Conservation (phyloP, 768 basidiomycete species). For the Suillus lakei region DNA sequence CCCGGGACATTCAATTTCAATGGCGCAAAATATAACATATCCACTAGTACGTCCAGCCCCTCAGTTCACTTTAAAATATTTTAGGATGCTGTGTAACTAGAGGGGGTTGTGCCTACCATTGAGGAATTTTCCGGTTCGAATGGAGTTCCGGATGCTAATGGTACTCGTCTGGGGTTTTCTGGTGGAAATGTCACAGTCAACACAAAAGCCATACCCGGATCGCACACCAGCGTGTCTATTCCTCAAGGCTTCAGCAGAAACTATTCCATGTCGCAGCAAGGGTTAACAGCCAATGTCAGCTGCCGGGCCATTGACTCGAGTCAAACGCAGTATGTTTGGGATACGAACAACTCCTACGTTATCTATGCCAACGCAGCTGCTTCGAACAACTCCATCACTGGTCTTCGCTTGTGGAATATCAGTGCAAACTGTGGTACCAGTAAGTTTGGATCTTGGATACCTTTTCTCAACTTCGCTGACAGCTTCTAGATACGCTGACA, state of each 20-base stretch:
- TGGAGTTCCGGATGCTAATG: background rate
- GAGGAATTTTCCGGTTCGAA: background rate
- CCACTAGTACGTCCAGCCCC: background rate
- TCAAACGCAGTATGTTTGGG: conserved; percentile 4
- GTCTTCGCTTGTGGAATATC: conserved; percentile 9
- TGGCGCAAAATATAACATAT: conserved; percentile 21
- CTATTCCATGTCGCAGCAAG: conserved; percentile 10
- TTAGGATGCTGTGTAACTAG: background rate
- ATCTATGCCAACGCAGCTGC: conserved; percentile 2
- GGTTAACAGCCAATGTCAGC: conserved; percentile 10
- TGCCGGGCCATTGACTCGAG: background rate
- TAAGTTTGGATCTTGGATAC: background rate
- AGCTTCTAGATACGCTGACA: background rate
- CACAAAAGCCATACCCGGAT: background rate
- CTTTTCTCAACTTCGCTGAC: background rate
- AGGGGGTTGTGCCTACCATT: conserved; percentile 9
- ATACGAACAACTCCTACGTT: background rate
- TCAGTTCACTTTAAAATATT: background rate
- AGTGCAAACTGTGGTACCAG: conserved; percentile 5
- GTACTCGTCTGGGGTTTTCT: conserved; percentile 8
- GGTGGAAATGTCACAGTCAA: conserved; percentile 9
- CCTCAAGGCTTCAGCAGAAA: conserved; percentile 6
- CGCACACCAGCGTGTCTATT: background rate
- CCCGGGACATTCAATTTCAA: conserved; percentile 21
- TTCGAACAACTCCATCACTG: background rate